Evolutionary conservation across 2,329 filamentous ascomycete genomes (phyloP), one percentile per base, ranked within the genome.

Genomic region (Monilinia fructigena): DNA sequence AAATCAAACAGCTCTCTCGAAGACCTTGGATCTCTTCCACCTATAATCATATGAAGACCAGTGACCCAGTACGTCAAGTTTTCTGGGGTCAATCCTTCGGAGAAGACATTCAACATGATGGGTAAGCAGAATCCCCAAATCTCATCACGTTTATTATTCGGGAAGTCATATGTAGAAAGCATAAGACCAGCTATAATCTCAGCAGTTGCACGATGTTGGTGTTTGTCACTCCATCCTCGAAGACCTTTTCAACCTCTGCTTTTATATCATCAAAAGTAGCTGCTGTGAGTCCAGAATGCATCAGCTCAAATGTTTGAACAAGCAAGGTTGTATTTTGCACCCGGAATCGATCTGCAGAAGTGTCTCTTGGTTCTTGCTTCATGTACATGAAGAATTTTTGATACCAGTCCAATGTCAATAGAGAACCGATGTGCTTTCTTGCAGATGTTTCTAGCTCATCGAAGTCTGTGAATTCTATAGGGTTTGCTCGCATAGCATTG

Each of bases 1-100:
- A 87, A 89, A 70, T 95, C 89, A 47, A 97, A 86, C 69, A 99
- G 84, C 70, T 96, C 94, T 82, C 90, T 93, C 3, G 88, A 88
- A 69, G 94, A 87, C 55, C 96, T 87, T 16, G 95, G 94, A 77
- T 99, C 95, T 74, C 95, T 94, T 14, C 89, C 88, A 72, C 96
- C 92, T 53, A 97, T 82, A 35, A 96, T 86, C 75, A 97, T 86
- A 75, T 97, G 94, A 55, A 99, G 82, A 76, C 96, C 97, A 0
- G 92, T 95, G 66, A 92, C 89, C 95, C 95, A 99, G 78, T 99
- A 99, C 14, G 88, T 86, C 42, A 92, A 86, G 75, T 98, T 99
- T 75, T 99, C 95, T 0, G 95, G 95, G 0, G 93, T 99, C 70
- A 99, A 78, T 50, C 92, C 93, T 72, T 98, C 93, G n/a, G 88